Percentiles rank a stretch among this genome's conserved stretches.
phyloP scores from a whole-genome alignment of 2,329 filamentous ascomycete species.

The Venturia nashicola region DNA sequence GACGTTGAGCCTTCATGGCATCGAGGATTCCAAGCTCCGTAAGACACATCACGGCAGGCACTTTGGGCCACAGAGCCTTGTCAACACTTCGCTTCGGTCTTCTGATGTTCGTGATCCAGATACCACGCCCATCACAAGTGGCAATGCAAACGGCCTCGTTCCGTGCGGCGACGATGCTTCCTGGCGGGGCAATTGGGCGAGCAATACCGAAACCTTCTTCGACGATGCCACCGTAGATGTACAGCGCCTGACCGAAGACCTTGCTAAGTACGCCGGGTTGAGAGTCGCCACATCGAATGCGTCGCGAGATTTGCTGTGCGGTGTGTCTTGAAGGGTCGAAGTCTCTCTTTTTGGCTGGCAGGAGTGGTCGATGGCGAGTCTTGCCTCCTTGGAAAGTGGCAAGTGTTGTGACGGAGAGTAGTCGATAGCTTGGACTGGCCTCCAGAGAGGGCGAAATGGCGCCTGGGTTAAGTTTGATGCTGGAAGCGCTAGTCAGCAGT shows the following conservation, averaged over 20 bases:
- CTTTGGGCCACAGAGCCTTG: constrained; percentile 29
- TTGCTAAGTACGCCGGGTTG: constrained; percentile 29
- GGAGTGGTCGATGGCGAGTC: constrained; percentile 25
- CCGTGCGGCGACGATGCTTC: constrained; percentile 24
- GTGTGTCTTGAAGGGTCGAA: constrained; percentile 25
- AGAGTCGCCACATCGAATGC: constrained; percentile 30
- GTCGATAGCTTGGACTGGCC: constrained; percentile 17
- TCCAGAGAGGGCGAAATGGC: constrained; percentile 12
- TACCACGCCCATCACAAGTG: constrained; percentile 26
- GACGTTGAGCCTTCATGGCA: constrained; percentile 11
- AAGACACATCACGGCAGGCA: constrained; percentile 25
- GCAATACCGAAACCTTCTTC: constrained; percentile 18
- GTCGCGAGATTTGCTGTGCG: constrained; percentile 28
- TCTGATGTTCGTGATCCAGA: constrained; percentile 31
- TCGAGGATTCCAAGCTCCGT: constrained; percentile 22
- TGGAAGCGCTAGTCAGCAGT: neutral
- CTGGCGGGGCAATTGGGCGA: constrained; percentile 13
- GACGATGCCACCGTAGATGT: constrained; percentile 30
- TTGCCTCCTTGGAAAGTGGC: constrained; percentile 26
- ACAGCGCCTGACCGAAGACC: constrained; percentile 25
- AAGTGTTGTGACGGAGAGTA: constrained; percentile 22
- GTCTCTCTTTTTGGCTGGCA: constrained; percentile 27
- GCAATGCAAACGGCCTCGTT: constrained; percentile 21
- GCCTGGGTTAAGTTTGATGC: neutral
- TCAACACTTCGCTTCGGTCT: constrained; percentile 27